phyloP scores from a whole-genome alignment of 805 yeast genomes.

The Monosporozyma solicola region DNA sequence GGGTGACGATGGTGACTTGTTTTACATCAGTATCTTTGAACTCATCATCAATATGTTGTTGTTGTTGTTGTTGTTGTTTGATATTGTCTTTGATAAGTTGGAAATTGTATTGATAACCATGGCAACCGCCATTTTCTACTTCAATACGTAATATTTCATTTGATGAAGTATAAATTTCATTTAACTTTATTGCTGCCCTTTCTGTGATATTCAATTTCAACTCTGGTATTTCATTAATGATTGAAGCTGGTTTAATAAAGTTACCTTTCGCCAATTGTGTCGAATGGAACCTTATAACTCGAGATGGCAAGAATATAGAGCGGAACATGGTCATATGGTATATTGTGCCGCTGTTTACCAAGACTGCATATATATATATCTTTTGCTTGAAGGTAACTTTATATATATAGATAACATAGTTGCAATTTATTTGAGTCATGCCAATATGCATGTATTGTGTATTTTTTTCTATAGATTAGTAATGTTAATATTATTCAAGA shows the following conservation, averaged over 20 bases:
- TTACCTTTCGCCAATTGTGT: neutral
- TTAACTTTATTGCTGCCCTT: constrained; percentile 17
- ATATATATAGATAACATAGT: neutral
- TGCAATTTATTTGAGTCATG: no score
- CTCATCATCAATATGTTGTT: constrained; percentile 7
- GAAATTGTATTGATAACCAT: constrained; percentile 88
- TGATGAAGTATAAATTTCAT: constrained; percentile 14
- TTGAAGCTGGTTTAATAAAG: constrained; percentile 13
- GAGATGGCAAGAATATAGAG: neutral
- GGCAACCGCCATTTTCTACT: constrained; percentile 97
- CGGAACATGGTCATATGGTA: neutral
- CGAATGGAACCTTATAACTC: neutral
- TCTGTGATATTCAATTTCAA: constrained; percentile 14
- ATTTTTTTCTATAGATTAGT: neutral
- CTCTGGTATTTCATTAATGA: constrained; percentile 14
- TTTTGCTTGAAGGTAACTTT: neutral
- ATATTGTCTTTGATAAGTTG: constrained; percentile 35
- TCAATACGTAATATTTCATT: constrained; percentile 49
- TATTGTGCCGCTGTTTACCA: neutral
- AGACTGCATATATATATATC: neutral
- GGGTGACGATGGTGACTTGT: constrained; percentile 7
- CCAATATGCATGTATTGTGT: neutral
- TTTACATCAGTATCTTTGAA: constrained; percentile 26
- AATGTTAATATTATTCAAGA: neutral
- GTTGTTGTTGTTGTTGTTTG: neutral